Evolutionary conservation across 139 green algal genomes (phyloP).

Genomic region (Micractinium sp.): DNA sequence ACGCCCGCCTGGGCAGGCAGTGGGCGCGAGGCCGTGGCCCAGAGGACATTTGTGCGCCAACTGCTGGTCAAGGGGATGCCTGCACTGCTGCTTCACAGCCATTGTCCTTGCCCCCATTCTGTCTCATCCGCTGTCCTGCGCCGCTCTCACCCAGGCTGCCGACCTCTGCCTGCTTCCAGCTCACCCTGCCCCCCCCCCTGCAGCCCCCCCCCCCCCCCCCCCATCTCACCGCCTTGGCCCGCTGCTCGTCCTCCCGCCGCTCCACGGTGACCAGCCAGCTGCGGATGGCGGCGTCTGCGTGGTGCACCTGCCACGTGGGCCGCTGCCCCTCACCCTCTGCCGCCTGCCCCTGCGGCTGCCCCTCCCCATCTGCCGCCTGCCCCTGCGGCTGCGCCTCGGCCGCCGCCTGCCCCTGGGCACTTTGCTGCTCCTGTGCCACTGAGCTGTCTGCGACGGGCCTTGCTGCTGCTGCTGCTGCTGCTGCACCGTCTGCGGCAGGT

Average conservation of each 20-base stretch:
- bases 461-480: conserved; percentile 17
- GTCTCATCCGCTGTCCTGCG: too few relatives aligned
- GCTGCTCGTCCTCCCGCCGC: conserved; percentile 22
- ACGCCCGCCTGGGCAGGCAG: neutral
- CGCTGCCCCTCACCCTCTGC: neutral
- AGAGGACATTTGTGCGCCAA: too few relatives aligned
- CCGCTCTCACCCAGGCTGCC: too few relatives aligned
- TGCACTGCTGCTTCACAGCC: too few relatives aligned
- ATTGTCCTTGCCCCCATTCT: too few relatives aligned
- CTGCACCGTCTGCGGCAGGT: too few relatives aligned
- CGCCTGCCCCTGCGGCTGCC: neutral
- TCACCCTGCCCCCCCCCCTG: too few relatives aligned
- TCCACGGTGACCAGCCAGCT: neutral
- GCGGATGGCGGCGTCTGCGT: conserved; percentile 18
- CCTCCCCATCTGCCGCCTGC: neutral
- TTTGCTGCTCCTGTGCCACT: neutral
- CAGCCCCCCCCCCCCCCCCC: too few relatives aligned
- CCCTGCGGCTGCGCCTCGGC: neutral
- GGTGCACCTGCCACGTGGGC: neutral
- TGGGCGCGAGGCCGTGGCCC: too few relatives aligned
- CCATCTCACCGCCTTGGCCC: conserved; percentile 5
- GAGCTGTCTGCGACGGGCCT: neutral
- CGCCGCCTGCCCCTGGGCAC: neutral
- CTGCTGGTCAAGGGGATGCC: too few relatives aligned
- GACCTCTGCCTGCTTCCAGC: too few relatives aligned